Conservation (phyloP, 441 rosid genomes). For the Syzygium malaccense region DNA sequence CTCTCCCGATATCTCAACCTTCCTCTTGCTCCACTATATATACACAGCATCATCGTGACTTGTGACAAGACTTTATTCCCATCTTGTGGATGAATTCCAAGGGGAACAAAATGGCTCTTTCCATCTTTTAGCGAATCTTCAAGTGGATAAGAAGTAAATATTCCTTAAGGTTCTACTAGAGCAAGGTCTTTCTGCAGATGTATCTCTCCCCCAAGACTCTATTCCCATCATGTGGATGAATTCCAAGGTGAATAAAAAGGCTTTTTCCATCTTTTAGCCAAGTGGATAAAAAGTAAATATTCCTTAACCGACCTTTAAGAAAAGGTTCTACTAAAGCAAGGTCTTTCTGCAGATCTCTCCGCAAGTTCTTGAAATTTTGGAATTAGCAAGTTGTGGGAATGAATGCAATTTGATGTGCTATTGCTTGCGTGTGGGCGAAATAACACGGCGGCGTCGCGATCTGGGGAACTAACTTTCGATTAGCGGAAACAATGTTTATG, state of each 20-base stretch:
- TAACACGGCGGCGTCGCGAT: accelerated
- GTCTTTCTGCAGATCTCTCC: not conserved
- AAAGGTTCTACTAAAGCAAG: not conserved
- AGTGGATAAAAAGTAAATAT: not conserved
- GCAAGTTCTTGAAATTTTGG: not conserved
- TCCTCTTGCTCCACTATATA: not conserved
- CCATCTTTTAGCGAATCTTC: not conserved
- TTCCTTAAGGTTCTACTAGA: too few relatives aligned
- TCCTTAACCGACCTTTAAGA: not conserved
- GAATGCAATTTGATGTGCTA: not conserved
- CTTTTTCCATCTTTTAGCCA: not conserved
- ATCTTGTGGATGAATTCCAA: not conserved
- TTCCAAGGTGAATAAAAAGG: not conserved
- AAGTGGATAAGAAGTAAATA: not conserved
- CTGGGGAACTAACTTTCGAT: not conserved
- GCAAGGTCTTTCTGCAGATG: too few relatives aligned
- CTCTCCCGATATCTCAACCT: not conserved
- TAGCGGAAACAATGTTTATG: not conserved
- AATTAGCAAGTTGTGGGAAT: not conserved
- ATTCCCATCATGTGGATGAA: not conserved
- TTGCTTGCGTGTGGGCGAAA: not conserved
- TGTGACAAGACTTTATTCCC: not conserved
- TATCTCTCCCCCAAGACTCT: too few relatives aligned
- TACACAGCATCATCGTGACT: not conserved
- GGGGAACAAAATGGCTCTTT: not conserved